phyloP scores from a whole-genome alignment of 495 filamentous ascomycete species.

The Trichoderma orchidacearum region DNA sequence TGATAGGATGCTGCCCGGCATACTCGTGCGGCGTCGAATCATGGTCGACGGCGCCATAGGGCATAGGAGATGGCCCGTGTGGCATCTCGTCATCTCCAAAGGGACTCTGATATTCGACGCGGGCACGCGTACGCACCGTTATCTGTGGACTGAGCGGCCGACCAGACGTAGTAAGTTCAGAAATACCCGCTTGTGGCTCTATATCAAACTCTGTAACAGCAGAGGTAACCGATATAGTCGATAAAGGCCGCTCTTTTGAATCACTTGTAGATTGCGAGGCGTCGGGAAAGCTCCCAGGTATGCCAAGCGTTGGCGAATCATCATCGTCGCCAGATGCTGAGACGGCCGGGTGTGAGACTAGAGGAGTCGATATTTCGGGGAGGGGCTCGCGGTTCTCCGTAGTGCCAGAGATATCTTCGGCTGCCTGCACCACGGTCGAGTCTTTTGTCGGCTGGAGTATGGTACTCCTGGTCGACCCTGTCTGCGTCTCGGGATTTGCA shows the following conservation, averaged over 20 bases:
- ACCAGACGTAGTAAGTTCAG: constrained; percentile 7
- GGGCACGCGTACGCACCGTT: constrained; percentile 8
- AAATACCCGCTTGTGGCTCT: constrained; percentile 51
- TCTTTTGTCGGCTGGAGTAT: background rate
- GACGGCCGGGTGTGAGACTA: background rate
- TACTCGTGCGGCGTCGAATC: too few species aligned
- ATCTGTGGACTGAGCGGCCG: constrained; percentile 1
- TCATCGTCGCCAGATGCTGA: background rate
- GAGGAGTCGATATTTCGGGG: background rate
- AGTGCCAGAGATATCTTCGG: background rate
- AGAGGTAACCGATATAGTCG: constrained; percentile 39
- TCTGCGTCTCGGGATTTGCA: background rate
- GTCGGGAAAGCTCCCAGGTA: constrained; percentile 40
- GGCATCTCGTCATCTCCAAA: constrained; percentile 14
- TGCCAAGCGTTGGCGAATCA: constrained; percentile 62
- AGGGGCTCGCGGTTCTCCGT: background rate
- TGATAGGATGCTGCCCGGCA: background rate
- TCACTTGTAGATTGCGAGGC: constrained; percentile 3
- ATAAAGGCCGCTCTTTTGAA: constrained; percentile 28
- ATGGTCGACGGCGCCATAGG: background rate
- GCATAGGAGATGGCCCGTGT: background rate
- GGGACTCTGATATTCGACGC: constrained; percentile 24
- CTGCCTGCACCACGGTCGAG: background rate
- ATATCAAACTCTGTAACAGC: constrained; percentile 56
- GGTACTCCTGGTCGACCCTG: background rate